Conservation (phyloP, 148 eudicot species). For the Selenicereus undatus region DNA sequence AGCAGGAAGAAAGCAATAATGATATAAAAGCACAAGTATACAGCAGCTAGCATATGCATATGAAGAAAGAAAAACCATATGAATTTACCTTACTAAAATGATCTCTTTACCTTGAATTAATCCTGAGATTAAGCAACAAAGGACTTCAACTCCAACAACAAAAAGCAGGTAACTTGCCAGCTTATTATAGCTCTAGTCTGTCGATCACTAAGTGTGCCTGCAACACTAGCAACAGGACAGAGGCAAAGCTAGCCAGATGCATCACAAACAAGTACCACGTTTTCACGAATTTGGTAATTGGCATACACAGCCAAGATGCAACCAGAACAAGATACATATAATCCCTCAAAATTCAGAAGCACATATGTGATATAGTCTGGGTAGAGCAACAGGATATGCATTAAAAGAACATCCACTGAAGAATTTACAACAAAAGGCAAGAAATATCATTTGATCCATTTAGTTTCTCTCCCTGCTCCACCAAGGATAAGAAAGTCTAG, state of each 20-base stretch:
- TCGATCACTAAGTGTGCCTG: not conserved
- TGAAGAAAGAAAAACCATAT: not conserved
- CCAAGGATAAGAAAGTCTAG: conserved; percentile 22
- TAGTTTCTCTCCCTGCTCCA: conserved; percentile 23
- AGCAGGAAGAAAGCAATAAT: conserved; percentile 5
- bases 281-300: not conserved
- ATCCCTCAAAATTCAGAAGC: conserved; percentile 14
- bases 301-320: not conserved
- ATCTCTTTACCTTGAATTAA: conserved; percentile 3
- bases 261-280: not conserved
- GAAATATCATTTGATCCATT: conserved; percentile 31
- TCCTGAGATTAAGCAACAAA: not conserved
- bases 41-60: not conserved
- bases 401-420: conserved; percentile 5
- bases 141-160: not conserved
- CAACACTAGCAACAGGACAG: not conserved
- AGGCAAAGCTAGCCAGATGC: not conserved
- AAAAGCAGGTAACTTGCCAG: not conserved
- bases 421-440: conserved; percentile 27
- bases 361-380: conserved; percentile 6
- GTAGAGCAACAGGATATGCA: conserved; percentile 13
- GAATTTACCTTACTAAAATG: not conserved
- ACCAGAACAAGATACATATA: not conserved
- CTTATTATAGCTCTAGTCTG: not conserved
- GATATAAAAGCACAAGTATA: not conserved